These are phyloP conservation scores for Ceratobasidium sp. DNA, from an alignment of 1,284 basidiomycete species.

Conservation along the genomic window DNA sequence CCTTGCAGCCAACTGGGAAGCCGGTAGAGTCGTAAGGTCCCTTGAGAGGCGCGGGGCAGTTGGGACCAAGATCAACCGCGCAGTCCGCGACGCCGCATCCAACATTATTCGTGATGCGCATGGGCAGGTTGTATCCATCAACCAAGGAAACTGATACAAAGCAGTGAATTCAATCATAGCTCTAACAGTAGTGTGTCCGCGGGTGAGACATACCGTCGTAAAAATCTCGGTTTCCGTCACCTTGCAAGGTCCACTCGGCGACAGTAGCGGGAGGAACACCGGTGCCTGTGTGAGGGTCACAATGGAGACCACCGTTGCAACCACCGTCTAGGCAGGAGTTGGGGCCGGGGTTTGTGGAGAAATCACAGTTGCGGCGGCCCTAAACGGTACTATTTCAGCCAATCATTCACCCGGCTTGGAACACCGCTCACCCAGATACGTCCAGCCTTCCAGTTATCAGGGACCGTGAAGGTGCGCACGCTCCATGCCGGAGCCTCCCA, in stretches of 20 bases:
- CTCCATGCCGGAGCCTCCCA: constrained; percentile 57
- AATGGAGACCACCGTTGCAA: constrained; percentile 60
- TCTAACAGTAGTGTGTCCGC: too few species aligned
- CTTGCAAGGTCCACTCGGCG: constrained; percentile 63
- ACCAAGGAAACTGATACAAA: constrained; percentile 36
- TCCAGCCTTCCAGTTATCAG: constrained; percentile 59
- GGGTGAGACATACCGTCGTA: constrained; percentile 54
- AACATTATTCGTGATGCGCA: constrained; percentile 39
- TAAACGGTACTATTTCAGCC: constrained; percentile 43
- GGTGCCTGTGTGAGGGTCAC: constrained; percentile 58
- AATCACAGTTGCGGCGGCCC: constrained; percentile 60
- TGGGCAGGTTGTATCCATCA: constrained; percentile 45
- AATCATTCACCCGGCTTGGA: neutral
- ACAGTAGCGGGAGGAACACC: constrained; percentile 68
- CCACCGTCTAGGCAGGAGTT: constrained; percentile 61
- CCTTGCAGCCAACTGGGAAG: constrained; percentile 62
- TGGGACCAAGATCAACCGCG: constrained; percentile 9
- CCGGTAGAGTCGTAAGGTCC: constrained; percentile 60
- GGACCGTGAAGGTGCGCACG: constrained; percentile 55
- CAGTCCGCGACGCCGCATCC: constrained; percentile 32
- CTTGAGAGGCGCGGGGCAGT: constrained; percentile 53
- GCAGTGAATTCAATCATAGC: neutral
- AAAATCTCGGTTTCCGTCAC: constrained; percentile 54
- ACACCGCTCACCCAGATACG: constrained; percentile 55
- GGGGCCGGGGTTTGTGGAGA: constrained; percentile 58